These are phyloP conservation scores for Martiniozyma asiatica DNA, from an alignment of 1,139 yeast species.

Conservation along the genomic window DNA sequence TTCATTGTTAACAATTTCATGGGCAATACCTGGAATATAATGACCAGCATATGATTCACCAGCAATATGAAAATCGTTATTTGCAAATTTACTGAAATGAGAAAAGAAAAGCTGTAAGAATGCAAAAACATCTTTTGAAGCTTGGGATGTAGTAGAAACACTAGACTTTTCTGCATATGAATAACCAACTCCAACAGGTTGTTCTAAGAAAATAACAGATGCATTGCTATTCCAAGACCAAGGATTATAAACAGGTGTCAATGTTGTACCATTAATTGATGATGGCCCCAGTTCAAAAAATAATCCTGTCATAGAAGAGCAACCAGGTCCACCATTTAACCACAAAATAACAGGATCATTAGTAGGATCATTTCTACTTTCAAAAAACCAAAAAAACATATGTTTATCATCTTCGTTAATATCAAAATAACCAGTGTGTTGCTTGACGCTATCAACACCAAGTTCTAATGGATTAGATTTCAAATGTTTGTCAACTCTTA, in stretches of 20 bases:
- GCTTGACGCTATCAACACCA: conserved; percentile 42
- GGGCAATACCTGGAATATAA: conserved; percentile 70
- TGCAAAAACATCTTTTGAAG: conserved; percentile 69
- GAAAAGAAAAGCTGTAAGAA: conserved; percentile 69
- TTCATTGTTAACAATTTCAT: conserved; percentile 48
- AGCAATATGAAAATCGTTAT: conserved; percentile 64
- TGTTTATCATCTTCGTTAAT: conserved; percentile 49
- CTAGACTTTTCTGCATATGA: conserved; percentile 37
- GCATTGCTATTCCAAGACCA: conserved; percentile 64
- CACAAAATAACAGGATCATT: conserved; percentile 56
- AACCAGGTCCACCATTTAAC: conserved; percentile 73
- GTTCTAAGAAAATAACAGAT: conserved; percentile 57
- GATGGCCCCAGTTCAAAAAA: conserved; percentile 63
- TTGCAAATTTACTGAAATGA: conserved; percentile 51
- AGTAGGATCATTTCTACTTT: conserved; percentile 54
- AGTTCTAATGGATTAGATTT: conserved; percentile 18
- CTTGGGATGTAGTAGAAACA: conserved; percentile 53
- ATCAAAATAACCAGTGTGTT: conserved; percentile 57
- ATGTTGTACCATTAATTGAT: conserved; percentile 31
- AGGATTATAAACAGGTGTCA: conserved; percentile 46
- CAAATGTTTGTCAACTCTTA: conserved; percentile 8
- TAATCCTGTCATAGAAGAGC: conserved; percentile 57
- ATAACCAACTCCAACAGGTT: conserved; percentile 70
- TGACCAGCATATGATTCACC: conserved; percentile 90
- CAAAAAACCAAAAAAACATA: conserved; percentile 71